These are phyloP conservation scores for Xylariaceae sp. DNA, from an alignment of 2,329 filamentous ascomycete genomes.

Conservation along the genomic window DNA sequence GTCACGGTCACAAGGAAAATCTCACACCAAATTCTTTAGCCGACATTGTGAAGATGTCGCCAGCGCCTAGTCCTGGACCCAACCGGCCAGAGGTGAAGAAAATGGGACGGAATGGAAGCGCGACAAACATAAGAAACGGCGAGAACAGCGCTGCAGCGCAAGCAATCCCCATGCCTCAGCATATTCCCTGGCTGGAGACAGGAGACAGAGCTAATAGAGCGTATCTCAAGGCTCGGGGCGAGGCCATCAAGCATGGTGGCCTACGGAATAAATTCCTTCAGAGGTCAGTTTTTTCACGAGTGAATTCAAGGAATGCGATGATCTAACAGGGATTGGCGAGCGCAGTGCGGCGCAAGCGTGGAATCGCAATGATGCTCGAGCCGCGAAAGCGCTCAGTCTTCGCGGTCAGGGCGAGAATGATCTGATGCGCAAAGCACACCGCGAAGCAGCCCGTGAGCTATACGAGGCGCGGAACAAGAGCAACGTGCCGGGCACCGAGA, in stretches of 20 bases:
- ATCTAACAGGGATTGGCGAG: slow-evolving; percentile 10
- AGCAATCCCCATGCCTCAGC: slow-evolving; percentile 80
- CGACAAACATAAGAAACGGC: slow-evolving; percentile 58
- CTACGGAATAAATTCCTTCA: slow-evolving; percentile 96
- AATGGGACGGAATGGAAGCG: slow-evolving; percentile 59
- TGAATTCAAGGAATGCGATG: not conserved
- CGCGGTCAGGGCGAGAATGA: slow-evolving; percentile 96
- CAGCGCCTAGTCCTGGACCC: slow-evolving; percentile 67
- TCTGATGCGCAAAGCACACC: slow-evolving; percentile 93
- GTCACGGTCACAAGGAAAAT: slow-evolving; percentile 65
- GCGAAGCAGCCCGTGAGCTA: slow-evolving; percentile 84
- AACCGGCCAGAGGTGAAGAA: slow-evolving; percentile 59
- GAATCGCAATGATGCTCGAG: slow-evolving; percentile 95
- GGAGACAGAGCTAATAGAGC: slow-evolving; percentile 86
- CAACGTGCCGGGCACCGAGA: slow-evolving; percentile 57
- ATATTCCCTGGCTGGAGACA: slow-evolving; percentile 95
- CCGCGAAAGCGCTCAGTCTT: slow-evolving; percentile 89
- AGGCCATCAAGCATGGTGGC: slow-evolving; percentile 96
- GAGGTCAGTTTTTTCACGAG: slow-evolving; percentile 53
- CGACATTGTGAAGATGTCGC: slow-evolving; percentile 93
- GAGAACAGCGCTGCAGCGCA: slow-evolving; percentile 80
- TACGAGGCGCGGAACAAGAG: slow-evolving; percentile 91
- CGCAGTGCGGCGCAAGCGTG: slow-evolving; percentile 89
- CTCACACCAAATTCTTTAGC: slow-evolving; percentile 73
- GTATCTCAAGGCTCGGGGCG: slow-evolving; percentile 90